Base-by-base conservation (phyloP, 1,284 basidiomycete species). In the Leucoagaricus sp. region DNA sequence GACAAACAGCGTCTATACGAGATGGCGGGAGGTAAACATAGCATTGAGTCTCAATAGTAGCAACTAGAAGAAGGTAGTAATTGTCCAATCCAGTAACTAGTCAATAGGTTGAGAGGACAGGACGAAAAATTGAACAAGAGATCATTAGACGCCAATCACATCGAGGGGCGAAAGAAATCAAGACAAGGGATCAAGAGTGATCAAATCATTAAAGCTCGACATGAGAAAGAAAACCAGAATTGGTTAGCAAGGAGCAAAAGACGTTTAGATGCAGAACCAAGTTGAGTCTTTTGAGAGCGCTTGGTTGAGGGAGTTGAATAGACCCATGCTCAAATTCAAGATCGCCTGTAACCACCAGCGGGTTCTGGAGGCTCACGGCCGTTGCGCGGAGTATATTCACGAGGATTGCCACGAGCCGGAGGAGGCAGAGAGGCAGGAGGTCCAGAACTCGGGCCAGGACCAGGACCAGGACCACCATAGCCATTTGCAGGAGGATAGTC, bases 301-400 rank as follows among this genome's bases (percentile, higher is more conserved):
- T 21, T 21, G 51, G 44, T 36, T 31, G 26, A 28, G 28, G 38
- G 33, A 44, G 25, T 25, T n/a, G 31, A 17, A 19, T 33, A 25
- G 28, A 36, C 17, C 46, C 28, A 25, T 46, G 29, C 41, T 40
- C 34, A 57, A 19, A 33, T 55, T 66, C 63, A 75, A 53, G 72
- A 68, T 59, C 74, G 67, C 61, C 74, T 67, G 58, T 74, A 75
- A 54, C 67, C 65, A 49, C 67, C 64, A 53, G 64, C 66, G 54
- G 71, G 64, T 57, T 75, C 74, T 38, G 71, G 59, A 49, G 66
- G 60, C 28, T 83, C 82, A 46, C 85, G 81, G 60, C 77, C 77
- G 63, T 76, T 76, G 58, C 85, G 82, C 61, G 82, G 72, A 66
- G 79, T 74, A 69, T 89, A 90, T 65, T 90, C 88, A 63, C 88